A percentile compares a stretch with the other conserved stretches of the same genome.
These are phyloP conservation scores for Taphrina flavorubra DNA, from an alignment of 1,139 yeast genomes.

Conservation along the genomic window DNA sequence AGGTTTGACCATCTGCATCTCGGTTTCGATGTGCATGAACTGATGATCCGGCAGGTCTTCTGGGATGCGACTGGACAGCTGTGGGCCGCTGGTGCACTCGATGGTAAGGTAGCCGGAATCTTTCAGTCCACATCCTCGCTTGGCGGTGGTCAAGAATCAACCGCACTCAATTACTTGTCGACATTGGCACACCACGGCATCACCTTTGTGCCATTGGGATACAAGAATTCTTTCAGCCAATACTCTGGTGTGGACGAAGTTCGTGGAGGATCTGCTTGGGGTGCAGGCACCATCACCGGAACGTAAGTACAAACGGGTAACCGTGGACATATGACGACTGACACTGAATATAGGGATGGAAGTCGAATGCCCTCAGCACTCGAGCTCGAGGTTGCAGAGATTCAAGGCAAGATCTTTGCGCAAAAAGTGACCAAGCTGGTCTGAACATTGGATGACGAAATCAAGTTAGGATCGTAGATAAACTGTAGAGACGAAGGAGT, in stretches of 20 bases:
- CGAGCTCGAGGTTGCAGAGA: conserved; percentile 64
- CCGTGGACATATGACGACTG: no score
- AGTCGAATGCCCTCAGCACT: conserved; percentile 65
- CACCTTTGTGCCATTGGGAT: conserved; percentile 61
- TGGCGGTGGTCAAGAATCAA: conserved; percentile 71
- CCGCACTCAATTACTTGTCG: conserved; percentile 60
- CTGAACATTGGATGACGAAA: not conserved
- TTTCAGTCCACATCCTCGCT: conserved; percentile 64
- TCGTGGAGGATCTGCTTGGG: conserved; percentile 79
- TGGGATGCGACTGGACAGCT: conserved; percentile 74
- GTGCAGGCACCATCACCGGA: conserved; percentile 65
- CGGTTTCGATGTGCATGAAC: conserved; percentile 45
- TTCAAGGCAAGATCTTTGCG: conserved; percentile 67
- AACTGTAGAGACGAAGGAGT: not conserved
- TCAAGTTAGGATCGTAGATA: not conserved
- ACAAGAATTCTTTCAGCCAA: conserved; percentile 59
- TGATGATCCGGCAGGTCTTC: conserved; percentile 53
- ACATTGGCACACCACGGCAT: conserved; percentile 67
- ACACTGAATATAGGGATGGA: conserved; percentile 66
- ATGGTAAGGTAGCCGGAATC: conserved; percentile 65
- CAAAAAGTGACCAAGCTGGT: conserved; percentile 22
- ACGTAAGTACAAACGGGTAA: not conserved
- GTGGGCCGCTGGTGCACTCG: conserved; percentile 64
- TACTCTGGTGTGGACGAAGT: conserved; percentile 63
- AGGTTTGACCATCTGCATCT: conserved; percentile 46